These are phyloP conservation scores for Mycena alexandri DNA, from an alignment of 768 basidiomycete species.

Conservation along the genomic window DNA sequence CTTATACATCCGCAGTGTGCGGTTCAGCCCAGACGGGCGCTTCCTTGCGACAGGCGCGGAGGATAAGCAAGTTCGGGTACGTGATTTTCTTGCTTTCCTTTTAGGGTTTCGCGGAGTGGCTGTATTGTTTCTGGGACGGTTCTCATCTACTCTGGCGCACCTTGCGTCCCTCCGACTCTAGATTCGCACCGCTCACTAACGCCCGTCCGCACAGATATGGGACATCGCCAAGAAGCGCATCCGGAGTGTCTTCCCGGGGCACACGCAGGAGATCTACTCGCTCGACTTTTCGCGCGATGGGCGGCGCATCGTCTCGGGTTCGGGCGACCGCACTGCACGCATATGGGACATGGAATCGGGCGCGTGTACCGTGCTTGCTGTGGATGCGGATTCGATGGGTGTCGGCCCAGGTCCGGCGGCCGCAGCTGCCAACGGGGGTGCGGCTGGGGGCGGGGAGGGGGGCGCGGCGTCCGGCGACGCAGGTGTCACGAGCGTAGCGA, in stretches of 20 bases:
- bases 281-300: constrained; percentile 89
- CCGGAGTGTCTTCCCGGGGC: constrained; percentile 81
- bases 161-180: too few relatives aligned
- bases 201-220: constrained; percentile 77
- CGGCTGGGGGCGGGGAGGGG: constrained; percentile 23
- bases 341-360: constrained; percentile 47
- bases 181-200: not conserved
- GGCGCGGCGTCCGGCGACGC: constrained; percentile 47
- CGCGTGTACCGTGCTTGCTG: constrained; percentile 36
- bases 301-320: constrained; percentile 82
- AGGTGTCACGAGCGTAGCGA: constrained; percentile 73
- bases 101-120: too few relatives aligned
- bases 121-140: too few relatives aligned
- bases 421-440: constrained; percentile 17
- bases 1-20: constrained; percentile 93
- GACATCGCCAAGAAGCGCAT: constrained; percentile 84
- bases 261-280: constrained; percentile 93
- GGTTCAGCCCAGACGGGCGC: constrained; percentile 95
- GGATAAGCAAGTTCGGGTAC: constrained; percentile 90
- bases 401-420: constrained; percentile 11
- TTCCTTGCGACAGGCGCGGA: constrained; percentile 95
- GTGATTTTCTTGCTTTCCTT: constrained; percentile 37
- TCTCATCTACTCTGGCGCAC: not conserved
- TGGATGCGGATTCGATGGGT: constrained; percentile 23
- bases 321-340: constrained; percentile 62